phyloP scores from a whole-genome alignment of 106 monocot species.

The Allium fistulosum region DNA sequence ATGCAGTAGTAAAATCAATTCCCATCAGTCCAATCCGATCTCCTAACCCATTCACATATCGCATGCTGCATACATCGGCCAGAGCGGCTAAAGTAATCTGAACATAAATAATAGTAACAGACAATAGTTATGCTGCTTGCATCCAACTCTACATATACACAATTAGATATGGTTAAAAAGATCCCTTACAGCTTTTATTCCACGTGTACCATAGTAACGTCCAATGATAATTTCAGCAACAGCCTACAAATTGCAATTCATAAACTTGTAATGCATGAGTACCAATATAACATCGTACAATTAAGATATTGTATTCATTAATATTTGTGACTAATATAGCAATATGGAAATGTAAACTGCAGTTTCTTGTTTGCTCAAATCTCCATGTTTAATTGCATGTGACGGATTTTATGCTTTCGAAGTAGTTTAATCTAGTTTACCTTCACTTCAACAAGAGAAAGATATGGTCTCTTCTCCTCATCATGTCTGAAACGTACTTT shows the following conservation, averaged over 20 bases:
- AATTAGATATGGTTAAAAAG: constrained; percentile 6
- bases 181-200: constrained; percentile 63
- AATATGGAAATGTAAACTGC: too few relatives aligned
- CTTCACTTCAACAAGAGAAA: constrained; percentile 90
- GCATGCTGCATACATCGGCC: constrained; percentile 84
- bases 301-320: background rate
- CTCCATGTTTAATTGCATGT: background rate
- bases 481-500: constrained; percentile 87
- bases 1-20: constrained; percentile 85
- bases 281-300: background rate
- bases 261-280: background rate
- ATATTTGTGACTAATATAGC: background rate
- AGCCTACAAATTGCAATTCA: constrained; percentile 45
- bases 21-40: constrained; percentile 85
- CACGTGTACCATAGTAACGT: constrained; percentile 50
- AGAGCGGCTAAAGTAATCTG: constrained; percentile 75
- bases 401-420: background rate
- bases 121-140: background rate
- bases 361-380: background rate
- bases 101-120: background rate
- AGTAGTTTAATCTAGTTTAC: constrained; percentile 17
- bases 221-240: constrained; percentile 82
- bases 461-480: constrained; percentile 68
- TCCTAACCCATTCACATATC: constrained; percentile 82
- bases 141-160: background rate